Evolutionary conservation across 2,329 filamentous ascomycete genomes (phyloP).

Genomic region (Dactylellina parvicollis): DNA sequence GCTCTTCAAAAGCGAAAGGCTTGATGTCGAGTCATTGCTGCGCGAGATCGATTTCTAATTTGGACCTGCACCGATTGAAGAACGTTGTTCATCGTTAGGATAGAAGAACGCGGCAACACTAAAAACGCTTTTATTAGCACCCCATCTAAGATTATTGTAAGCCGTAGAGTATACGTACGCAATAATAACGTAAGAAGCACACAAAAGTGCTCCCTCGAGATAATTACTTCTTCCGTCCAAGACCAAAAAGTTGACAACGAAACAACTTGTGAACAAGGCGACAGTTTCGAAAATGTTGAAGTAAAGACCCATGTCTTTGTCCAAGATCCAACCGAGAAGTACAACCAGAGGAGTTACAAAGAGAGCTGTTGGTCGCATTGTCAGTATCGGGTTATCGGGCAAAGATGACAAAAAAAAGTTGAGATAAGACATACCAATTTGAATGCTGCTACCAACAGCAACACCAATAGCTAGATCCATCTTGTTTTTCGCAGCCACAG

Average conservation of each 20-base stretch:
- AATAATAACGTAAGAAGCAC: constrained; percentile 59
- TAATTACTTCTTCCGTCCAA: constrained; percentile 88
- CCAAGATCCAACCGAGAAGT: constrained; percentile 75
- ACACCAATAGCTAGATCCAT: constrained; percentile 80
- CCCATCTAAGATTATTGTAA: not conserved
- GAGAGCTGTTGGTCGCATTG: constrained; percentile 64
- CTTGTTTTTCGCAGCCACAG: constrained; percentile 77
- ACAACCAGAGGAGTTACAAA: constrained; percentile 77
- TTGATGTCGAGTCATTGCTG: constrained; percentile 1
- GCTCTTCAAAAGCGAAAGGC: too few species aligned
- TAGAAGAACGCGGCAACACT: constrained; percentile 53
- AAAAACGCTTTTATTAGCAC: constrained; percentile 3
- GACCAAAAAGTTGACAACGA: constrained; percentile 89
- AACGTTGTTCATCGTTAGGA: constrained; percentile 50
- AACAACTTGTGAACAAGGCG: constrained; percentile 81
- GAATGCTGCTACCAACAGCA: constrained; percentile 75
- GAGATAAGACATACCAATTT: constrained; percentile 64
- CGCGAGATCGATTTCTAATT: constrained; percentile 41
- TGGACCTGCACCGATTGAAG: constrained; percentile 46
- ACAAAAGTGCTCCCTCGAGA: constrained; percentile 75
- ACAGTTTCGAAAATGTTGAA: constrained; percentile 91
- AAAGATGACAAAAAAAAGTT: not conserved
- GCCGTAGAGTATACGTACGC: constrained; percentile 37
- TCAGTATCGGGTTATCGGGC: not conserved
- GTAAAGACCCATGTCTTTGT: constrained; percentile 78